Evolutionary conservation across 2,329 filamentous ascomycete species (phyloP).

Genomic region (Alternaria atra): DNA sequence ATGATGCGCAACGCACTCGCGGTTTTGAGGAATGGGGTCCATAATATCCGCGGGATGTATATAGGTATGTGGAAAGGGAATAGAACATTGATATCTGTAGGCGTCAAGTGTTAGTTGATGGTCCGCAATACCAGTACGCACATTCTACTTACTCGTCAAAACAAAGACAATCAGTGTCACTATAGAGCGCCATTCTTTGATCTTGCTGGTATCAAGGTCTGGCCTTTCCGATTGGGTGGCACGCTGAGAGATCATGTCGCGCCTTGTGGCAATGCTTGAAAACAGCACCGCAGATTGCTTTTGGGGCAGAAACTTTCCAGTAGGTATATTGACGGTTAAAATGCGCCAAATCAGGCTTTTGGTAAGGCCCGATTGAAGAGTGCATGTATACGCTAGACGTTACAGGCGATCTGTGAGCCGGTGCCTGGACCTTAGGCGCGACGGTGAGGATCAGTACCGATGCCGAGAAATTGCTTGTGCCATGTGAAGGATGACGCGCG

Average conservation of each 20-base stretch:
- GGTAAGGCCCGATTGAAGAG: constrained; percentile 12
- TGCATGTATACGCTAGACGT: constrained; percentile 4
- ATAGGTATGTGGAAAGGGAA: constrained; percentile 74
- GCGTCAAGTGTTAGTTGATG: neutral
- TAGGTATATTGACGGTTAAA: neutral
- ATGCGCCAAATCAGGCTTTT: constrained; percentile 4
- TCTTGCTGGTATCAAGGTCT: constrained; percentile 61
- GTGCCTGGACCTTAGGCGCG: neutral
- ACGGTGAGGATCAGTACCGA: neutral
- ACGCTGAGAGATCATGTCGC: constrained; percentile 16
- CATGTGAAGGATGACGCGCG: constrained; percentile 8
- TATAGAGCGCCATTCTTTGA: constrained; percentile 73
- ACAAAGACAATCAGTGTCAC: constrained; percentile 75
- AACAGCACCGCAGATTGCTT: neutral
- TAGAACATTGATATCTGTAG: constrained; percentile 72
- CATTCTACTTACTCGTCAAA: constrained; percentile 68
- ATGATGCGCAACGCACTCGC: constrained; percentile 64
- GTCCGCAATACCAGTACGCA: neutral
- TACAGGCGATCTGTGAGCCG: constrained; percentile 4
- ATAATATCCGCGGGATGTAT: constrained; percentile 64
- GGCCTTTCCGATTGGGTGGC: constrained; percentile 15
- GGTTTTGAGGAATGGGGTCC: constrained; percentile 55
- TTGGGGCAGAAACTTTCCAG: neutral
- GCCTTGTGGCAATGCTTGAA: neutral
- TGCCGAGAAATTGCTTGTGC: constrained; percentile 1